phyloP scores from a whole-genome alignment of 768 basidiomycete species.

The Boletellus ananiceps region DNA sequence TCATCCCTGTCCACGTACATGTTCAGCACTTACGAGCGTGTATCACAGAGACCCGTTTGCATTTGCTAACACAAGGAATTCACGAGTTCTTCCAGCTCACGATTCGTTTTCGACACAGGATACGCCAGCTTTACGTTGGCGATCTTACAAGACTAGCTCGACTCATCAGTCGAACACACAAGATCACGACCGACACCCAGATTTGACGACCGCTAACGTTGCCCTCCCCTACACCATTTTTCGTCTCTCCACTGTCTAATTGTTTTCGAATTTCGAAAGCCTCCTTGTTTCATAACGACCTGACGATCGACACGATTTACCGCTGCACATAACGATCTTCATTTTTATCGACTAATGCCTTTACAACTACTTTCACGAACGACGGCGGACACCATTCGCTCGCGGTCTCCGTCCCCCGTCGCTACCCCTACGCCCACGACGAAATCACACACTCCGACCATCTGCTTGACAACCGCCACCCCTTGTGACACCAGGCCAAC shows the following conservation, averaged over 20 bases:
- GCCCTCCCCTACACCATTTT: neutral
- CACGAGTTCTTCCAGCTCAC: conserved; percentile 25
- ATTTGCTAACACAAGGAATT: conserved; percentile 20
- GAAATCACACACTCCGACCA: conserved; percentile 48
- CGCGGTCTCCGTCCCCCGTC: conserved; percentile 26
- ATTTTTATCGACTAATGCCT: conserved; percentile 25
- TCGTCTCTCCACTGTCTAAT: conserved; percentile 5
- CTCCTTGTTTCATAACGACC: conserved; percentile 23
- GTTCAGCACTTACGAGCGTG: neutral
- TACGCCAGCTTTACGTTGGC: conserved; percentile 13
- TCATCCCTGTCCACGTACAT: neutral
- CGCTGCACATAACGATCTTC: conserved; percentile 23
- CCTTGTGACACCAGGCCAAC: conserved; percentile 47
- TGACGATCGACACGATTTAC: conserved; percentile 20
- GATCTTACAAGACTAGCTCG: conserved; percentile 16
- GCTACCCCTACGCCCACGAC: conserved; percentile 26
- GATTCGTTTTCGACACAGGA: conserved; percentile 15
- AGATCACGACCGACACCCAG: conserved; percentile 20
- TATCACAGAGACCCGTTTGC: conserved; percentile 11
- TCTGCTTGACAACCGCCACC: conserved; percentile 64
- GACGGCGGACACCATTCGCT: conserved; percentile 21
- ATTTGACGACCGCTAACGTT: conserved; percentile 22
- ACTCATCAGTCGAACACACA: conserved; percentile 12
- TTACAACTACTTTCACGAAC: conserved; percentile 30
- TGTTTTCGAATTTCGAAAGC: conserved; percentile 13